Conservation (phyloP, 768 basidiomycete species). For the Suillus paluster region DNA sequence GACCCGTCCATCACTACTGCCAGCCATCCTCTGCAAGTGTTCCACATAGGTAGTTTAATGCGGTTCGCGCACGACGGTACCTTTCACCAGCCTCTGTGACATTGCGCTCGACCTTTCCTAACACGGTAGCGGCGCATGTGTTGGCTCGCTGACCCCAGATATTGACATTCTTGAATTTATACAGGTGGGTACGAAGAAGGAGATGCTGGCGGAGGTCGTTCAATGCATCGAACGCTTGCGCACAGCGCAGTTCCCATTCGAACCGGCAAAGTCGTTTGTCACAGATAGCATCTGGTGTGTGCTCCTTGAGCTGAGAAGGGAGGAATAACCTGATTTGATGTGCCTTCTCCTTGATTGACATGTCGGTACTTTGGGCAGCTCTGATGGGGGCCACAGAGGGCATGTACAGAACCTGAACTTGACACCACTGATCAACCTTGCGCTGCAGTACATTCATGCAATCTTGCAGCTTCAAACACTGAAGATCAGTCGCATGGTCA, state of each 20-base stretch:
- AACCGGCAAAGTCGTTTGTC: background rate
- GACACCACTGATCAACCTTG: constrained; percentile 33
- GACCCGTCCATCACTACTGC: background rate
- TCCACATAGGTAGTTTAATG: background rate
- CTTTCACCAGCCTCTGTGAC: too few species aligned
- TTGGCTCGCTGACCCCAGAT: constrained; percentile 25
- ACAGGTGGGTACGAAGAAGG: constrained; percentile 16
- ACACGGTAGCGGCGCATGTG: constrained; percentile 25
- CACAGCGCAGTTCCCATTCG: constrained; percentile 22
- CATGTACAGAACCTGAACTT: constrained; percentile 34
- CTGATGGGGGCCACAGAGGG: constrained; percentile 12
- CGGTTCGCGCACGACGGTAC: background rate
- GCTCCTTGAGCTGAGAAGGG: background rate
- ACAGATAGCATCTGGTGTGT: background rate
- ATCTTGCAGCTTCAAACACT: constrained; percentile 33
- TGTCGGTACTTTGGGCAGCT: too few species aligned
- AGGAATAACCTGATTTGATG: background rate
- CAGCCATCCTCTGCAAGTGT: background rate
- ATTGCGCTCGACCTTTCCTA: constrained; percentile 2
- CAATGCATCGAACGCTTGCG: constrained; percentile 20
- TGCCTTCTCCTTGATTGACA: background rate
- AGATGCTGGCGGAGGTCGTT: constrained; percentile 21
- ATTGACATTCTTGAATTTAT: constrained; percentile 23
- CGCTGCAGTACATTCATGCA: constrained; percentile 22
- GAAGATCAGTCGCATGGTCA: constrained; percentile 30